Conservation (phyloP, 176 grass and related monocot genomes). For the Puccinellia tenuiflora region DNA sequence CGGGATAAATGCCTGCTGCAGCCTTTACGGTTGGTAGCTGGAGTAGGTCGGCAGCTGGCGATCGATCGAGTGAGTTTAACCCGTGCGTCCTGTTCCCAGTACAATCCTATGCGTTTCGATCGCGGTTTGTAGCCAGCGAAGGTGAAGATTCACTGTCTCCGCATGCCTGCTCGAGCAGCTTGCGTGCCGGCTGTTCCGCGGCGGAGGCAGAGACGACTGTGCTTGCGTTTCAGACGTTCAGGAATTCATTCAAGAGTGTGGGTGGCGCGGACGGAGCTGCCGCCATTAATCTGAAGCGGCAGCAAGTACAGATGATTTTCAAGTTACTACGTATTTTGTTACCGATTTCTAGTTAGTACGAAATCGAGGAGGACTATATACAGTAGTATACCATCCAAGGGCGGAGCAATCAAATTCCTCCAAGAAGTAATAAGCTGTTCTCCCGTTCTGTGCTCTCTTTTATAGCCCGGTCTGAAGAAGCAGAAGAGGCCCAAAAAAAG, state of each 20-base stretch:
- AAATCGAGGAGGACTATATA: neutral
- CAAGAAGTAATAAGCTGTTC: neutral
- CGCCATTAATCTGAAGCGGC: neutral
- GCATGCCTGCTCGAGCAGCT: neutral
- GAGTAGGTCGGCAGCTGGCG: conserved; percentile 1
- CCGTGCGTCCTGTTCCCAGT: neutral
- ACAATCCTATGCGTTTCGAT: neutral
- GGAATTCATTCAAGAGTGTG: neutral
- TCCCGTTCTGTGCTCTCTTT: neutral
- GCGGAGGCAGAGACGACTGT: neutral
- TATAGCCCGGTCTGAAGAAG: neutral
- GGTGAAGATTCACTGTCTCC: neutral
- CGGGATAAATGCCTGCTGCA: conserved; percentile 8
- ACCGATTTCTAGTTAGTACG: neutral
- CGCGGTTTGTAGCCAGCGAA: neutral
- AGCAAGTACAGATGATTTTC: neutral
- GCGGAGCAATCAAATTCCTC: neutral
- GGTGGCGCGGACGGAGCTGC: neutral
- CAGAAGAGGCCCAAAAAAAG: no score
- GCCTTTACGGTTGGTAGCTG: conserved; percentile 5
- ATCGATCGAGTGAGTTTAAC: neutral
- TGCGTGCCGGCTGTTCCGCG: neutral
- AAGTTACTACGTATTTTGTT: neutral
- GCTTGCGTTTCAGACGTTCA: neutral
- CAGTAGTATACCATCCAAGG: neutral